phyloP scores from a whole-genome alignment of 495 filamentous ascomycete genomes.

The Neurospora sp. region DNA sequence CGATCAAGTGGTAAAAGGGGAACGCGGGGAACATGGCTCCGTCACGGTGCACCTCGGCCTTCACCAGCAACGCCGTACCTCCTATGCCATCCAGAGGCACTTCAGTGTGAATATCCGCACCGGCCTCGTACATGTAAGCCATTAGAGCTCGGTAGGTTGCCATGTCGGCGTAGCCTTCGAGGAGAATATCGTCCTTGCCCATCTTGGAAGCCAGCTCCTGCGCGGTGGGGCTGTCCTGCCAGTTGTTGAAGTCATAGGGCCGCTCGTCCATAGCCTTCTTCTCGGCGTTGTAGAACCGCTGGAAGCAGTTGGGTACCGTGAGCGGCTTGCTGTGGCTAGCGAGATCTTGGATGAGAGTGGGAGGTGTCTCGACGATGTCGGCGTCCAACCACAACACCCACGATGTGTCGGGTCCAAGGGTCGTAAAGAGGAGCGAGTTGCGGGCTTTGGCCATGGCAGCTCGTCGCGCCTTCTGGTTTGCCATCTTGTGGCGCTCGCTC shows the following conservation, averaged over 20 bases:
- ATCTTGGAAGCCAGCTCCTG: slow-evolving; percentile 65
- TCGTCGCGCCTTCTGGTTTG: slow-evolving; percentile 76
- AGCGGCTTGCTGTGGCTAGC: slow-evolving; percentile 76
- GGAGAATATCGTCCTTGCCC: slow-evolving; percentile 77
- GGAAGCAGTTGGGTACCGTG: slow-evolving; percentile 92
- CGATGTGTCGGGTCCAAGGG: slow-evolving; percentile 80
- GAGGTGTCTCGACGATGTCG: slow-evolving; percentile 84
- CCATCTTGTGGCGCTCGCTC: slow-evolving; percentile 77
- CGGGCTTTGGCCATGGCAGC: slow-evolving; percentile 87
- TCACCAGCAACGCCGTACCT: slow-evolving; percentile 86
- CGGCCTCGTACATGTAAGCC: slow-evolving; percentile 65
- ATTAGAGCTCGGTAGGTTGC: slow-evolving; percentile 85
- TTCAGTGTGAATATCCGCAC: slow-evolving; percentile 47
- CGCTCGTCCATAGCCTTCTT: slow-evolving; percentile 59
- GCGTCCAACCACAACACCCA: slow-evolving; percentile 97
- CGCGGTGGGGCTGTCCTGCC: slow-evolving; percentile 78
- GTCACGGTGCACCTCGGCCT: slow-evolving; percentile 94
- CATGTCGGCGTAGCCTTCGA: slow-evolving; percentile 89
- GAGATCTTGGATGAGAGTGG: slow-evolving; percentile 83
- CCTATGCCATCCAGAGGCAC: slow-evolving; percentile 85
- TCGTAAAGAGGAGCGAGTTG: slow-evolving; percentile 95
- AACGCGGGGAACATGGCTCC: slow-evolving; percentile 98
- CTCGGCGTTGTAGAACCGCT: slow-evolving; percentile 69
- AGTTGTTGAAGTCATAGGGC: slow-evolving; percentile 95
- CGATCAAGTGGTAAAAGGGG: slow-evolving; percentile 90